phyloP scores from a whole-genome alignment of 345 rosid species.

The Anacardium occidentale region DNA sequence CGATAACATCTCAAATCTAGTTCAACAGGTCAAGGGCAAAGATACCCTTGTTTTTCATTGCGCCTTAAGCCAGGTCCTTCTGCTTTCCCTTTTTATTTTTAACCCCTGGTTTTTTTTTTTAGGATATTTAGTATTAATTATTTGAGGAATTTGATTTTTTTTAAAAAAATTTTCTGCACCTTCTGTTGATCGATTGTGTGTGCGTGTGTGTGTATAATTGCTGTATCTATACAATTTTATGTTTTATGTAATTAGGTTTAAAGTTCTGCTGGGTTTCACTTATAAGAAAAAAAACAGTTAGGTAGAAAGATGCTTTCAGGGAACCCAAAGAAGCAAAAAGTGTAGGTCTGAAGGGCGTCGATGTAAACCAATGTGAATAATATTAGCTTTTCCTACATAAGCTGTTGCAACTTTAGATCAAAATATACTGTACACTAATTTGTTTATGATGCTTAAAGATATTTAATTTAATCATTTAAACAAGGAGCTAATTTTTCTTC shows the following conservation, averaged over 20 bases:
- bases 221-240: not conserved
- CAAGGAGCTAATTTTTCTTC: too few species aligned
- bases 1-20: conserved; percentile 72
- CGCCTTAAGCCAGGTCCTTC: conserved; percentile 86
- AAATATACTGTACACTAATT: too few species aligned
- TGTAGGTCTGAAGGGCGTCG: too few species aligned
- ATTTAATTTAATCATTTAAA: too few species aligned
- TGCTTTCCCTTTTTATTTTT: not conserved
- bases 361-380: too few species aligned
- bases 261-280: not conserved
- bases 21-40: conserved; percentile 74
- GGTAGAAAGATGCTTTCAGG: too few species aligned
- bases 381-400: too few species aligned
- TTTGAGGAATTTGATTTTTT: not conserved
- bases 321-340: too few species aligned
- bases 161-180: not conserved
- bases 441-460: too few species aligned
- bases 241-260: not conserved
- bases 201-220: not conserved
- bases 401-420: too few species aligned
- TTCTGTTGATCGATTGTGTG: not conserved
- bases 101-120: not conserved
- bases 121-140: not conserved
- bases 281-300: too few species aligned
- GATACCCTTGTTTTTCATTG: conserved; percentile 97